These are phyloP conservation scores for Xylaria acuta DNA, from an alignment of 495 filamentous ascomycete genomes.

Conservation along the genomic window DNA sequence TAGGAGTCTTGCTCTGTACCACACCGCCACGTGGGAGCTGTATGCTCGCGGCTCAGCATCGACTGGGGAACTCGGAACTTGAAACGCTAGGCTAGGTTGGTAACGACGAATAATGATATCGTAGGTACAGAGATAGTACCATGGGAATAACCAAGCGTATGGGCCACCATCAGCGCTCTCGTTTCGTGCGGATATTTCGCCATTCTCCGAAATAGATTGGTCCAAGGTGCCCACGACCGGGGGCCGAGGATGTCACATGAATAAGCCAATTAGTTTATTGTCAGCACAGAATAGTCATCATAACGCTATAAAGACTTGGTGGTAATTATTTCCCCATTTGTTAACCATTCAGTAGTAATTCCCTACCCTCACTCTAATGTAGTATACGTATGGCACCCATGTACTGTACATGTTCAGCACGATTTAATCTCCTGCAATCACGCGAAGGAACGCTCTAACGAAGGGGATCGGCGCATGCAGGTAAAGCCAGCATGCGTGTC, in stretches of 20 bases:
- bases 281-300: constrained; percentile 22
- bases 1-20: not conserved
- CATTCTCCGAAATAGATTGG: not conserved
- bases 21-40: constrained; percentile 22
- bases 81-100: not conserved
- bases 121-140: not conserved
- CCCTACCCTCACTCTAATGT: not conserved
- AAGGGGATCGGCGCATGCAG: not conserved
- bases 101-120: not conserved
- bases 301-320: not conserved
- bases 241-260: not conserved
- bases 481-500: not conserved
- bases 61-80: not conserved
- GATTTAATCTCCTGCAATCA: constrained; percentile 2
- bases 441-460: constrained; percentile 14
- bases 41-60: constrained; percentile 2
- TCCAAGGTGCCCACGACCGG: not conserved
- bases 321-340: not conserved
- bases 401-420: constrained; percentile 1
- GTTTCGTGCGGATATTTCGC: not conserved
- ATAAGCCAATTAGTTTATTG: not conserved
- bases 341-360: constrained; percentile 14
- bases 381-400: not conserved
- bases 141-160: not conserved
- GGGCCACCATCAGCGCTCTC: not conserved